phyloP scores from a whole-genome alignment of 768 basidiomycete genomes.

The Suillus bovinus region DNA sequence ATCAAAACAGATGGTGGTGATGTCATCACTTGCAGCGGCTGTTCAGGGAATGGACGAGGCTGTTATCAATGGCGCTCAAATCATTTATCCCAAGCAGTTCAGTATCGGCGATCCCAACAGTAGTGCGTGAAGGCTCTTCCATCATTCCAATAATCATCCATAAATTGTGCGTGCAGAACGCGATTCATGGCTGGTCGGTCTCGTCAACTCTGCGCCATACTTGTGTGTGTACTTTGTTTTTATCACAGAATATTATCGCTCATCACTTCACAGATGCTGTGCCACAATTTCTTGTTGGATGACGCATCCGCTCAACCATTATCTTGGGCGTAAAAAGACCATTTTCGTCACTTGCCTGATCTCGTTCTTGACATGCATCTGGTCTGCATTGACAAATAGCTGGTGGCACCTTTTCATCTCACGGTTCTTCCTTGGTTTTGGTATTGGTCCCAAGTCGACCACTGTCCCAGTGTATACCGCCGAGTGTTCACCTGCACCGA shows the following conservation, averaged over 20 bases:
- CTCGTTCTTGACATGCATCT: conserved; percentile 54
- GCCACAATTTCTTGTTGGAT: conserved; percentile 64
- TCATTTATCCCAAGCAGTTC: conserved; percentile 52
- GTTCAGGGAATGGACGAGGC: conserved; percentile 60
- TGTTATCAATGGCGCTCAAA: conserved; percentile 46
- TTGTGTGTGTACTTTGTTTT: conserved; percentile 36
- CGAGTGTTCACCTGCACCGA: conserved; percentile 76
- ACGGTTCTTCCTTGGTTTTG: conserved; percentile 50
- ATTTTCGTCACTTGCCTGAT: conserved; percentile 61
- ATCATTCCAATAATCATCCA: conserved; percentile 13
- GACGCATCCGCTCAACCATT: conserved; percentile 67
- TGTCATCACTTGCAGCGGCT: conserved; percentile 74
- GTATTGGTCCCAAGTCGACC: conserved; percentile 55
- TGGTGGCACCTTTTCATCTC: conserved; percentile 61
- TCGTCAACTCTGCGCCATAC: conserved; percentile 69
- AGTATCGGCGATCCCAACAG: conserved; percentile 40
- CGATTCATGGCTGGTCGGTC: conserved; percentile 75
- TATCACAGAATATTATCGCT: conserved; percentile 12
- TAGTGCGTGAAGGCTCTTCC: conserved; percentile 19
- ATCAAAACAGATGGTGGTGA: conserved; percentile 45
- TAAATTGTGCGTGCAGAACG: conserved; percentile 25
- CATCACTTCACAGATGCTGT: conserved; percentile 41
- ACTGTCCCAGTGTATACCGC: conserved; percentile 69
- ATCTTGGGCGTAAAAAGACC: conserved; percentile 60
- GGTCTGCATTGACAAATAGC: conserved; percentile 53